Percentiles rank a stretch among this genome's conserved stretches.
phyloP scores from a whole-genome alignment of 148 eudicot species.

The Heliamphora exappendiculata region DNA sequence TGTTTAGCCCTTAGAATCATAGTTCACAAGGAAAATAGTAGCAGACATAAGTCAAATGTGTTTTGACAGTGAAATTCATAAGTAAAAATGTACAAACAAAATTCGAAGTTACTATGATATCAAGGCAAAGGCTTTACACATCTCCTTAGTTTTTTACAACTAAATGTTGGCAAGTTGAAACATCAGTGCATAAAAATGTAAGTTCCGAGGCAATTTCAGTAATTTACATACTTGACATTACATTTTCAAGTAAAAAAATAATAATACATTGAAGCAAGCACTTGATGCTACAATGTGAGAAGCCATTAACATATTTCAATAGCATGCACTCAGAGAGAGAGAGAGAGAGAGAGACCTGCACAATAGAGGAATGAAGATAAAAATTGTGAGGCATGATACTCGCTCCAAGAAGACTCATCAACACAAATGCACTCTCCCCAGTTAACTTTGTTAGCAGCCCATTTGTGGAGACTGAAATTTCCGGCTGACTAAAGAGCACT shows the following conservation, averaged over 20 bases:
- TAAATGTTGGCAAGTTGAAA: neutral
- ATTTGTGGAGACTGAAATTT: slow-evolving; percentile 46
- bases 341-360: slow-evolving; percentile 46
- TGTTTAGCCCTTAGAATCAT: neutral
- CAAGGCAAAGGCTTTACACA: neutral
- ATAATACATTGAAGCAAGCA: neutral
- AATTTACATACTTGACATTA: neutral
- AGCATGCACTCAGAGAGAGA: neutral
- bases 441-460: slow-evolving; percentile 53
- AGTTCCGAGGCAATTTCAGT: neutral
- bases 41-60: neutral
- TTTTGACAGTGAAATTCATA: neutral
- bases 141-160: neutral
- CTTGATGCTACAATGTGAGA: neutral
- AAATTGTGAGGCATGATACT: slow-evolving; percentile 90
- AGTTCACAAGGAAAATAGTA: neutral
- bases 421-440: slow-evolving; percentile 76
- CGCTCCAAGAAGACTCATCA: slow-evolving; percentile 96
- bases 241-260: neutral
- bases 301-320: neutral
- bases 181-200: neutral
- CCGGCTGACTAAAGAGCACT: slow-evolving; percentile 57
- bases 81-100: neutral
- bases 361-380: slow-evolving; percentile 88
- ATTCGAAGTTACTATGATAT: neutral